Conservation (phyloP, 176 grass and related monocot genomes). For the Lolium perenne region DNA sequence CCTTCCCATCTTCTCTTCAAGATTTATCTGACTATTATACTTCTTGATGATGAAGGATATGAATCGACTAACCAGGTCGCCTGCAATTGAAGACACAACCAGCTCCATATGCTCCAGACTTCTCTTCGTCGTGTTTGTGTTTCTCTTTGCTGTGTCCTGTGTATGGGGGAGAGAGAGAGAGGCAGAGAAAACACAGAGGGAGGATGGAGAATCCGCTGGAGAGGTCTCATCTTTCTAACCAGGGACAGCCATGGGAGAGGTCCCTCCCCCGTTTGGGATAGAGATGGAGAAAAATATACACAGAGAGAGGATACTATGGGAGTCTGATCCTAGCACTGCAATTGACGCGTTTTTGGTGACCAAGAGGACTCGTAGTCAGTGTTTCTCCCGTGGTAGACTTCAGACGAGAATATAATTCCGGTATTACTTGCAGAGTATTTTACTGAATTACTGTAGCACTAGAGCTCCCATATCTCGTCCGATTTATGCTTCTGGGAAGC, state of each 20-base stretch:
- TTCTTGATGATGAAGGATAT: slow-evolving; percentile 40
- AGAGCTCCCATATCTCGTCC: too few species aligned
- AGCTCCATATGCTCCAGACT: slow-evolving; percentile 22
- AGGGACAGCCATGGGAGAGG: too few species aligned
- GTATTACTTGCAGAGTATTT: too few species aligned
- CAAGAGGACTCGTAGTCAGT: too few species aligned
- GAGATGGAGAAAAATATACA: too few species aligned
- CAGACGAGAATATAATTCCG: too few species aligned
- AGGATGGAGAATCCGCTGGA: too few species aligned
- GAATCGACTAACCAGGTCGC: slow-evolving; percentile 41
- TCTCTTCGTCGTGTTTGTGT: background rate
- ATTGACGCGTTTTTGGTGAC: background rate
- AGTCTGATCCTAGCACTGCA: background rate
- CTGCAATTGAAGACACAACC: slow-evolving; percentile 40
- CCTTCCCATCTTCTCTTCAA: slow-evolving; percentile 32
- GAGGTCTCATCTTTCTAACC: too few species aligned
- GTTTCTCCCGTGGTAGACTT: too few species aligned
- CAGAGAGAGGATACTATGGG: background rate
- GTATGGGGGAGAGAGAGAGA: background rate
- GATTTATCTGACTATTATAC: background rate
- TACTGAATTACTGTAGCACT: too few species aligned
- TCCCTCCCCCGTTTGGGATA: too few species aligned
- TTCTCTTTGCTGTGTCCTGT: background rate
- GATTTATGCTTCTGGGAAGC: too few species aligned
- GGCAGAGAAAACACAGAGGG: background rate